Conservation (phyloP, 2,329 filamentous ascomycete genomes). For the Emmonsiellopsis sp. region DNA sequence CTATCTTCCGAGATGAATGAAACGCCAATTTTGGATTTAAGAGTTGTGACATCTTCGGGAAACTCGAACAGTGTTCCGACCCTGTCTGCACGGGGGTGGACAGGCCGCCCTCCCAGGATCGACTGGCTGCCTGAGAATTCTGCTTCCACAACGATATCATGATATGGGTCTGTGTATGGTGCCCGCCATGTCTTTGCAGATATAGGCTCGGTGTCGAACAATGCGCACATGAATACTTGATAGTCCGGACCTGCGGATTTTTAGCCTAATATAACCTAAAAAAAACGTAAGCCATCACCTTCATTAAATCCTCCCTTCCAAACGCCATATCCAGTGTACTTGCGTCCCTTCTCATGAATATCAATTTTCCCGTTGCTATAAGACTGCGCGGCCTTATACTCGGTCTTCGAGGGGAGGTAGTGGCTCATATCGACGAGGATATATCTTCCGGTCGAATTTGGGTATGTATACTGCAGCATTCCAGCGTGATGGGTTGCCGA, state of each 20-base stretch:
- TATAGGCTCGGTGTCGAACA: too few species aligned
- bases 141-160: too few species aligned
- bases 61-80: constrained; percentile 54
- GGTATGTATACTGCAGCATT: constrained; percentile 57
- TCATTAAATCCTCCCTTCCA: constrained; percentile 40
- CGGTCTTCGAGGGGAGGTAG: constrained; percentile 33
- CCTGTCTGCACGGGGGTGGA: constrained; percentile 39
- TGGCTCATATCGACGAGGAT: constrained; percentile 47
- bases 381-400: constrained; percentile 30
- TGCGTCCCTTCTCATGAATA: constrained; percentile 27
- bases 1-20: constrained; percentile 57
- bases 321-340: constrained; percentile 40
- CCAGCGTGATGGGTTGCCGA: constrained; percentile 56
- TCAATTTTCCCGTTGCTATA: constrained; percentile 36
- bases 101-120: constrained; percentile 35
- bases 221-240: too few species aligned
- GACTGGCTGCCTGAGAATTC: neutral
- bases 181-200: too few species aligned
- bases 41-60: constrained; percentile 41
- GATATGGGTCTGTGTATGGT: too few species aligned
- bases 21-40: constrained; percentile 55
- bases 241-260: constrained; percentile 42
- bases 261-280: neutral
- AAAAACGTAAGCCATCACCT: constrained; percentile 14
- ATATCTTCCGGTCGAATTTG: constrained; percentile 42